Base-by-base conservation (phyloP, 2,329 filamentous ascomycete species). In the Trichoderma koningii region DNA sequence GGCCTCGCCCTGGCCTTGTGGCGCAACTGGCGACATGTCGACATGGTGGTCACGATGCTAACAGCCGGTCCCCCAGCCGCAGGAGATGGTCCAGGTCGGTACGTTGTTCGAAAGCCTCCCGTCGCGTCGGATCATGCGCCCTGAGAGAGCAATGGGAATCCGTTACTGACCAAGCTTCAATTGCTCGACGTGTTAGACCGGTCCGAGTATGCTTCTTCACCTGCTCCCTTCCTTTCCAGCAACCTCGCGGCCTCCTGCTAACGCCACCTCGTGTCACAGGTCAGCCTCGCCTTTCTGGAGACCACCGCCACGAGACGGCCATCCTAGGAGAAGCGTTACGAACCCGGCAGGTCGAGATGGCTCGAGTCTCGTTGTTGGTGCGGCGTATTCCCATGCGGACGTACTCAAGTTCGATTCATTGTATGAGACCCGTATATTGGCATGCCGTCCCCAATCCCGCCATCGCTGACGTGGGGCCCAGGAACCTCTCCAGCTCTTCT, bases 71-170 rank as follows among this genome's bases (percentile, higher is more conserved):
- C 21, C 75, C 74, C 72, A 71, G 77, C 72, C 80, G 75, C 82
- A 98, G 92, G 95, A 99, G 85, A 99, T 99, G 95, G 92, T 97
- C 72, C 94, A 99, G 90, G 93, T 99, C 83, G 94, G 95, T 98
- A 89, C 74, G 84, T 83, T 63, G 64, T 48, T 60, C 44, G 28
- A 64, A 44, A 28, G 23, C 50, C 55, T 64, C 21, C 34, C 42
- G n/a, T 28, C 55, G 34, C 42, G 30, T 15, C 56, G 45, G 51
- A n/a, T 50, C 47, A 21, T 51, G 63, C 60, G 42, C 55, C 47
- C 23, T 28, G 21, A 41, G 44, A 63, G 47, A 55, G 64, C 55
- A 66, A 66, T 70, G 64, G 65, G 66, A 34, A 45, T 28, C 59
- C 26, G 53, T 68, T 64, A 65, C 74, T 77, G 64, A 76, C 70